These are phyloP conservation scores for Penicillium sp. DNA, from an alignment of 2,329 filamentous ascomycete species.

Conservation along the genomic window DNA sequence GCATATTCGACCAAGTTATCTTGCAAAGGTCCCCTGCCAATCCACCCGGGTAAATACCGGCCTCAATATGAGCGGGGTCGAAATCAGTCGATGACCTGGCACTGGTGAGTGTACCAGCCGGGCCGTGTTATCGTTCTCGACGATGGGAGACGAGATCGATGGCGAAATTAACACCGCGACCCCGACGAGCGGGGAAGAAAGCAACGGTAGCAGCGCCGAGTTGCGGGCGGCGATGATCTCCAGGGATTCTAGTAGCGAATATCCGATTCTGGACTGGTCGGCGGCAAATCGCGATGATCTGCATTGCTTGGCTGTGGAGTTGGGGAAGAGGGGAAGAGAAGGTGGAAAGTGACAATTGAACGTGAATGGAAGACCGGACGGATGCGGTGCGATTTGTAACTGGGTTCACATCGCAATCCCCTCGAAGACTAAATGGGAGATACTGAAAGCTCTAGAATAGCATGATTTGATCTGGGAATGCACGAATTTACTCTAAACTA, in stretches of 20 bases:
- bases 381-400: no score
- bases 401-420: no score
- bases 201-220: conserved; percentile 22
- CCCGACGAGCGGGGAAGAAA: conserved; percentile 11
- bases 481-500: no score
- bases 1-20: conserved; percentile 3
- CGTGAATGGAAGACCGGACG: no score
- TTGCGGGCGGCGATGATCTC: conserved; percentile 7
- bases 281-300: conserved; percentile 17
- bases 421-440: no score
- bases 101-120: no score
- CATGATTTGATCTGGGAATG: no score
- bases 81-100: no score
- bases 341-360: no score
- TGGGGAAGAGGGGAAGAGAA: conserved; percentile 13
- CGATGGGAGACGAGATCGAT: no score
- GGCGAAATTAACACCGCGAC: no score
- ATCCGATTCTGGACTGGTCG: conserved; percentile 5
- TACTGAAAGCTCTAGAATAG: no score
- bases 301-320: conserved; percentile 15
- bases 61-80: conserved; percentile 4
- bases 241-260: conserved; percentile 7
- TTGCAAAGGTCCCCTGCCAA: background rate
- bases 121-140: conserved; percentile 6
- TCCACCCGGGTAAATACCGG: conserved; percentile 1